A percentile compares a stretch with the other conserved stretches of the same genome.
These are phyloP conservation scores for Fusarium pseudograminearum DNA, from an alignment of 2,329 filamentous ascomycete species.

Conservation along the genomic window DNA sequence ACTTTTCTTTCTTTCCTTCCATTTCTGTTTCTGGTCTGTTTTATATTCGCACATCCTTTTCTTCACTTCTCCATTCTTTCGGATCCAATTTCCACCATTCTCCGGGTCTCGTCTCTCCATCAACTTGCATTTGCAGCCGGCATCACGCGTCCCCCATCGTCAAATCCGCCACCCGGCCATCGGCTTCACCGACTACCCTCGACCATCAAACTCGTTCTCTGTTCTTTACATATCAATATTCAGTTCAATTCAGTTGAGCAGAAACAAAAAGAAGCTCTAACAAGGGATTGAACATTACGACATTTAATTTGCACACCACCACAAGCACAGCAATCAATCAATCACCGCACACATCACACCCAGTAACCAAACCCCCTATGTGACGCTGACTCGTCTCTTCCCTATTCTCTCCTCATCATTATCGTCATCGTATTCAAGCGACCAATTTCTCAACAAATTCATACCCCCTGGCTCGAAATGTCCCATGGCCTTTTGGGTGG, in stretches of 20 bases:
- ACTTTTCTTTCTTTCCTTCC: background rate
- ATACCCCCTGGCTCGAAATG: conserved; percentile 45
- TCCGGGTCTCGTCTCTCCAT: conserved; percentile 20
- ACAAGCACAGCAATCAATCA: background rate
- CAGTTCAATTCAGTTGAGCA: background rate
- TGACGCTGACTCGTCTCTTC: conserved; percentile 17
- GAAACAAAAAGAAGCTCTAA: background rate
- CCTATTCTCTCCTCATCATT: conserved; percentile 17
- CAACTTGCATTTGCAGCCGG: conserved; percentile 21
- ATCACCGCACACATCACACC: background rate
- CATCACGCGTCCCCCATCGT: conserved; percentile 32
- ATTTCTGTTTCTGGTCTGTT: conserved; percentile 19
- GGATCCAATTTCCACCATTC: conserved; percentile 23
- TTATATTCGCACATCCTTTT: conserved; percentile 1
- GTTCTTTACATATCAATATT: conserved; percentile 7
- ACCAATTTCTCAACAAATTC: conserved; percentile 31
- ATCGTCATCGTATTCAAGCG: background rate
- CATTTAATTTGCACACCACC: background rate
- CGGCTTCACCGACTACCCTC: conserved; percentile 39
- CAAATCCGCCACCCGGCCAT: conserved; percentile 36
- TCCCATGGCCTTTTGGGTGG: conserved; percentile 58
- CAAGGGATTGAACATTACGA: background rate
- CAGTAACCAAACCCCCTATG: conserved; percentile 20
- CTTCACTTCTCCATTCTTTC: conserved; percentile 22
- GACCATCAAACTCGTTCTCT: conserved; percentile 13